Percentiles rank a stretch among this genome's conserved stretches.
Evolutionary conservation across 2,329 filamentous ascomycete genomes (phyloP).

Genomic region (Calonectria hawksworthii): DNA sequence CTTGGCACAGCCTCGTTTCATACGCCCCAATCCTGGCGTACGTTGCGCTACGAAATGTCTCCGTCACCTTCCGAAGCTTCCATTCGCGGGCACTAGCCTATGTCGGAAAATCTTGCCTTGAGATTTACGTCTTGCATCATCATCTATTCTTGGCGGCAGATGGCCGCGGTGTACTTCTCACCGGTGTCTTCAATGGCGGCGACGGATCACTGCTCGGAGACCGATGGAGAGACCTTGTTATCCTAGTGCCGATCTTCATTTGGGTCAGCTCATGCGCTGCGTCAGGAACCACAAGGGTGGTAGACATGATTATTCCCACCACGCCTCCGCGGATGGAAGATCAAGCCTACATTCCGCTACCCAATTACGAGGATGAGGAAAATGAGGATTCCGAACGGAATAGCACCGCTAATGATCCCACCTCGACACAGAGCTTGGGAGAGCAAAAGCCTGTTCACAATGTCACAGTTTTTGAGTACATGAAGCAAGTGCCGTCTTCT

Average conservation of each 20-base stretch:
- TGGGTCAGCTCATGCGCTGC: slow-evolving; percentile 38
- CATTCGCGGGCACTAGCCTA: slow-evolving; percentile 61
- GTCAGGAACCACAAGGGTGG: neutral
- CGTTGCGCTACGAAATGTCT: slow-evolving; percentile 64
- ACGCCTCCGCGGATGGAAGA: neutral
- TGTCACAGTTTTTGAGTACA: neutral
- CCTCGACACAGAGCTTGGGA: neutral
- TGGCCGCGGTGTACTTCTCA: slow-evolving; percentile 59
- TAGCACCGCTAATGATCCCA: neutral
- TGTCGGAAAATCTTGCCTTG: slow-evolving; percentile 69
- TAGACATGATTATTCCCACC: neutral
- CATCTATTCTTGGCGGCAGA: slow-evolving; percentile 74
- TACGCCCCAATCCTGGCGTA: slow-evolving; percentile 67
- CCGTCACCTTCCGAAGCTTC: slow-evolving; percentile 31
- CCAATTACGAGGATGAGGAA: neutral
- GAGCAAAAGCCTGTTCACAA: no score
- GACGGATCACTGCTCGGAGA: slow-evolving; percentile 36
- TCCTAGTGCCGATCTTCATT: slow-evolving; percentile 40
- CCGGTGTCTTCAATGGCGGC: slow-evolving; percentile 37
- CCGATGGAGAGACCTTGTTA: slow-evolving; percentile 41
- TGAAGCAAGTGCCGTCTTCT: neutral
- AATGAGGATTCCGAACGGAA: neutral
- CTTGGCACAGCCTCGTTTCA: slow-evolving; percentile 67
- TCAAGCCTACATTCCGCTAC: neutral
- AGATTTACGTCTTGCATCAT: slow-evolving; percentile 71